phyloP scores from a whole-genome alignment of 345 rosid species.

The Angophora floribunda region DNA sequence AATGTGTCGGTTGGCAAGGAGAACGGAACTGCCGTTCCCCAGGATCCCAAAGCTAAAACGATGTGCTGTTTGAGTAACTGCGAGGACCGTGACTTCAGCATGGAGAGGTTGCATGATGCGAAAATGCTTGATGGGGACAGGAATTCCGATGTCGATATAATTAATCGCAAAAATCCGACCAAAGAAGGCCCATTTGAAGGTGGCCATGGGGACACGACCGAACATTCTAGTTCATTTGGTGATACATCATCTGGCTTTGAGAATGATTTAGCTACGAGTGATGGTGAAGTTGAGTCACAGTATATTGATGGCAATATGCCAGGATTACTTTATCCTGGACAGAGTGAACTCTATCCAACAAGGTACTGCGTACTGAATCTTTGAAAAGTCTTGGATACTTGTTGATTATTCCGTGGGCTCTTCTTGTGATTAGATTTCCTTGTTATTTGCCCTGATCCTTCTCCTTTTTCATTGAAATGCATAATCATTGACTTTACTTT shows the following conservation, averaged over 20 bases:
- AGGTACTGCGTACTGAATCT: slow-evolving; percentile 29
- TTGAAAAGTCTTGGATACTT: not conserved
- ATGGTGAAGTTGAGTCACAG: slow-evolving; percentile 66
- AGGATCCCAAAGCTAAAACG: slow-evolving; percentile 13
- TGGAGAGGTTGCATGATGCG: slow-evolving; percentile 10
- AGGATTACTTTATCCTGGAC: slow-evolving; percentile 9
- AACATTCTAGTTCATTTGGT: slow-evolving; percentile 76
- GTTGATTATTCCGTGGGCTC: not conserved
- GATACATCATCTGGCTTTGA: slow-evolving; percentile 39
- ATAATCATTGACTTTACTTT: not conserved
- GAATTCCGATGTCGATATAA: slow-evolving; percentile 45
- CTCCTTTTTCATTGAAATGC: not conserved
- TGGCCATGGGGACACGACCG: slow-evolving; percentile 36
- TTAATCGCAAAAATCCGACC: slow-evolving; percentile 10
- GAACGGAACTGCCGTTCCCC: not conserved
- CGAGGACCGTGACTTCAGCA: slow-evolving; percentile 21
- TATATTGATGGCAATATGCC: slow-evolving; percentile 7
- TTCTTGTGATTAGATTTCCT: not conserved
- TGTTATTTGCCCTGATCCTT: not conserved
- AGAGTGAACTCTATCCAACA: slow-evolving; percentile 8
- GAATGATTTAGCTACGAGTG: slow-evolving; percentile 23
- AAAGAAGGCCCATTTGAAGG: slow-evolving; percentile 4
- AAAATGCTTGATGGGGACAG: slow-evolving; percentile 1
- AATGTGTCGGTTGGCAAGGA: slow-evolving; percentile 6
- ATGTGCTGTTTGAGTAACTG: slow-evolving; percentile 24